These are phyloP conservation scores for Lathyrus aphaca DNA, from an alignment of 306 rosid genomes.

Conservation along the genomic window DNA sequence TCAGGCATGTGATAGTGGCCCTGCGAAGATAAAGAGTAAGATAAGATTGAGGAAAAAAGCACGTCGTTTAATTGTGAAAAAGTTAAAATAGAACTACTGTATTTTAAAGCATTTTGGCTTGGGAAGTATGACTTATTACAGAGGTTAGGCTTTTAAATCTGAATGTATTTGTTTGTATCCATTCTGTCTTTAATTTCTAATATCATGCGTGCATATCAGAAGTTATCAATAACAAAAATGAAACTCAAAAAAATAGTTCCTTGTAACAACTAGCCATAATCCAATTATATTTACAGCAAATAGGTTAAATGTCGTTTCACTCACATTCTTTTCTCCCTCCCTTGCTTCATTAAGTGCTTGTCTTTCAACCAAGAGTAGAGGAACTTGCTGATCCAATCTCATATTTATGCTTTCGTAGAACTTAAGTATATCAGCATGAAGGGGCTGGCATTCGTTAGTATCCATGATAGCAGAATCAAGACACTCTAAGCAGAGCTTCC, in stretches of 20 bases:
- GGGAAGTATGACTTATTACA: conserved; percentile 23
- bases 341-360: conserved; percentile 98
- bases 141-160: conserved; percentile 5
- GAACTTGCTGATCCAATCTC: conserved; percentile 91
- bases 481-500: conserved; percentile 94
- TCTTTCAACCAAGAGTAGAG: conserved; percentile 93
- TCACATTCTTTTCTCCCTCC: conserved; percentile 95
- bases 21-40: conserved; percentile 40
- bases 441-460: conserved; percentile 86
- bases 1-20: conserved; percentile 67
- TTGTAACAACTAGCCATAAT: conserved; percentile 17
- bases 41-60: conserved; percentile 13
- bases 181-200: conserved; percentile 12
- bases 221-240: conserved; percentile 28
- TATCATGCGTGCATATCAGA: conserved; percentile 6
- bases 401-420: conserved; percentile 86
- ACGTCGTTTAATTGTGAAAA: conserved; percentile 19
- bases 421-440: conserved; percentile 71
- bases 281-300: conserved; percentile 22
- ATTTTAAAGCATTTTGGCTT: conserved; percentile 12
- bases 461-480: conserved; percentile 94
- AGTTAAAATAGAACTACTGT: conserved; percentile 19
- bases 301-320: conserved; percentile 42
- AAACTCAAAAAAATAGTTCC: conserved; percentile 35
- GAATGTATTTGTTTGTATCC: conserved; percentile 15